Evolutionary conservation across 176 grass and related monocot genomes (phyloP).

Genomic region (Musa acuminata): DNA sequence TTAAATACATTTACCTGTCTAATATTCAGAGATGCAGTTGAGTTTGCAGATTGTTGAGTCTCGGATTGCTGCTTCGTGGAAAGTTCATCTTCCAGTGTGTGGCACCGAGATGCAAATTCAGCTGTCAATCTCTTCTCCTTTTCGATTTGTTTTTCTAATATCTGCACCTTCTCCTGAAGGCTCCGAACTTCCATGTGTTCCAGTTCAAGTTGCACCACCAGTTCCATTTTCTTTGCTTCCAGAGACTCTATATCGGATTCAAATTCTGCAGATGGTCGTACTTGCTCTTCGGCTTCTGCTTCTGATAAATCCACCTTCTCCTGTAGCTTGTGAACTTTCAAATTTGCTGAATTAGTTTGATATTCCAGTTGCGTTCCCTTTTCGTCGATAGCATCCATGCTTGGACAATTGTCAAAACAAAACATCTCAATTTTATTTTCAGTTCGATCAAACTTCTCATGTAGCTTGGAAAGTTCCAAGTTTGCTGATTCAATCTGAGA

Average conservation of each 20-base stretch:
- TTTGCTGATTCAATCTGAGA: conserved; percentile 38
- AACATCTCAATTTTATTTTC: conserved; percentile 27
- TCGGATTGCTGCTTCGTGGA: not conserved
- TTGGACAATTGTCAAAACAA: not conserved
- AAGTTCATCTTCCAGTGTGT: not conserved
- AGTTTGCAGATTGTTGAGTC: not conserved
- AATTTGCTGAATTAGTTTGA: not conserved
- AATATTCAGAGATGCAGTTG: conserved; percentile 1
- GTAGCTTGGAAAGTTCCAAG: conserved; percentile 30
- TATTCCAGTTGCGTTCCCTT: not conserved
- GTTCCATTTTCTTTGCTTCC: conserved; percentile 9
- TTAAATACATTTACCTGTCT: not conserved
- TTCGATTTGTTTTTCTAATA: conserved; percentile 13
- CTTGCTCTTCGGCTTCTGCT: not conserved
- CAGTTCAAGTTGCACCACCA: conserved; percentile 5
- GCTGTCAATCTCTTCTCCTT: not conserved
- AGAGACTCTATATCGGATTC: not conserved
- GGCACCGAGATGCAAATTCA: not conserved
- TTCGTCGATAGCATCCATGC: not conserved
- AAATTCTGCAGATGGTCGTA: not conserved
- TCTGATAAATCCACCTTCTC: conserved; percentile 1
- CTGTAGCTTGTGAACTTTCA: not conserved
- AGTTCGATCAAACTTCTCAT: conserved; percentile 31
- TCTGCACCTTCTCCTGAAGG: not conserved
- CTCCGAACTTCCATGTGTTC: not conserved